Conservation (phyloP, 176 grass and related monocot genomes). For the Phragmites australis region DNA sequence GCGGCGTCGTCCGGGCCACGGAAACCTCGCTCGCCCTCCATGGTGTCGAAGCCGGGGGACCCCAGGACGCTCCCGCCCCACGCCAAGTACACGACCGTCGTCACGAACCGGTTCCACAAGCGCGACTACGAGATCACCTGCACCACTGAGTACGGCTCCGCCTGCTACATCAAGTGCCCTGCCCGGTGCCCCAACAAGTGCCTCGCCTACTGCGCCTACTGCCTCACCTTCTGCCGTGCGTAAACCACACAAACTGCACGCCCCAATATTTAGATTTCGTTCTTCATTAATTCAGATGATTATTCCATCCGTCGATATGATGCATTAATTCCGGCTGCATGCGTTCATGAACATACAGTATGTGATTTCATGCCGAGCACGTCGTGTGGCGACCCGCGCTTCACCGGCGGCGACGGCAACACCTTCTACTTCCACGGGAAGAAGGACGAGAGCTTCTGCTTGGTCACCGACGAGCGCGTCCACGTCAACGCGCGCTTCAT, state of each 20-base stretch:
- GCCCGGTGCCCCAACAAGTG: constrained; percentile 32
- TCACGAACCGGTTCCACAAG: neutral
- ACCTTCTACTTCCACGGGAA: constrained; percentile 85
- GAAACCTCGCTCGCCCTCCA: neutral
- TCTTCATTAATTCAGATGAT: too few species aligned
- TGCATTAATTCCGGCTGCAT: too few species aligned
- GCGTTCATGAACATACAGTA: constrained; percentile 34
- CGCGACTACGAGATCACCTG: constrained; percentile 17
- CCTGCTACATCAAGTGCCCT: constrained; percentile 33
- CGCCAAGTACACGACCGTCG: neutral
- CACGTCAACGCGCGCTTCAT: constrained; percentile 80
- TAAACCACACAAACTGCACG: too few species aligned
- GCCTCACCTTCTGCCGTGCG: constrained; percentile 35
- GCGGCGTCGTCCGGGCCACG: neutral
- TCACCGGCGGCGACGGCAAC: constrained; percentile 74
- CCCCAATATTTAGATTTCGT: too few species aligned
- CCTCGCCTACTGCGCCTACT: constrained; percentile 36
- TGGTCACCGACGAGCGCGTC: constrained; percentile 48
- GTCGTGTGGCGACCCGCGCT: constrained; percentile 67
- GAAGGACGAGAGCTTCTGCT: constrained; percentile 62
- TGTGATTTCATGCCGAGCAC: constrained; percentile 53
- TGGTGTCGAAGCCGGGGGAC: neutral
- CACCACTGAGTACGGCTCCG: constrained; percentile 7
- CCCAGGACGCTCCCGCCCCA: neutral
- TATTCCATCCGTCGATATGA: too few species aligned